Base-by-base conservation (phyloP, 1,284 basidiomycete genomes). In the Anthracocystis panici-leucophaei region DNA sequence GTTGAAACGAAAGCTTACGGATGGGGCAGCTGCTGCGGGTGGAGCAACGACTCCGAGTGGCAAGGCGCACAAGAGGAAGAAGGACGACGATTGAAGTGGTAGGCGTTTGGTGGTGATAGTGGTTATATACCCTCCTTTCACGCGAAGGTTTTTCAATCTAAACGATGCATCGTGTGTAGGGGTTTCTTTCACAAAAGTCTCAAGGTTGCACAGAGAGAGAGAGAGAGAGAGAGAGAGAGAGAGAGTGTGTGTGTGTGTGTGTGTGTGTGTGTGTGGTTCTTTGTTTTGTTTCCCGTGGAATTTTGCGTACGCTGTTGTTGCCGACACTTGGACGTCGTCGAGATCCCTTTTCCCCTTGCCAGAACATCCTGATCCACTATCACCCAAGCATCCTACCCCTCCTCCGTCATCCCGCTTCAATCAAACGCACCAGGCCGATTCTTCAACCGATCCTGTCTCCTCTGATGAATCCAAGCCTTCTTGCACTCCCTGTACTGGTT, bases 401-500 rank as follows among this genome's bases (percentile, higher is more conserved):
- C 31, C 10, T 33, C 45, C n/a, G n/a, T n/a, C n/a, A n/a, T n/a
- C n/a, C n/a, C n/a, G n/a, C n/a, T n/a, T 63, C 50, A 78, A 38
- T 79, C 77, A 27, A 79, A 79, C 7, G 75, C 78, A 18, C 76
- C 78, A 1, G 66, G 71, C 4, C 78, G 46, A 31, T 74, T 74
- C 20, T 71, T 75, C n/a, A 72, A 29, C 33, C 80, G 25, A 44
- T 81, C 80, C 20, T 68, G 50, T 29, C 79, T 57, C 20, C 81
- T 57, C 49, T 81, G 79, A 8, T 57, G 51, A 40, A 80, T 69
- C 81, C 81, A 82, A 1, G 66, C 54, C 59, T 80, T 80, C 49
- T 82, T 82, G 57, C 81, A 82, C 33, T 82, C 74, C 2, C 68
- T 27, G 12, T 84, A 84, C 55, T 83, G 76, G 25, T 72, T 66